phyloP scores from a whole-genome alignment of 768 basidiomycete genomes.

The Mycena filopes region DNA sequence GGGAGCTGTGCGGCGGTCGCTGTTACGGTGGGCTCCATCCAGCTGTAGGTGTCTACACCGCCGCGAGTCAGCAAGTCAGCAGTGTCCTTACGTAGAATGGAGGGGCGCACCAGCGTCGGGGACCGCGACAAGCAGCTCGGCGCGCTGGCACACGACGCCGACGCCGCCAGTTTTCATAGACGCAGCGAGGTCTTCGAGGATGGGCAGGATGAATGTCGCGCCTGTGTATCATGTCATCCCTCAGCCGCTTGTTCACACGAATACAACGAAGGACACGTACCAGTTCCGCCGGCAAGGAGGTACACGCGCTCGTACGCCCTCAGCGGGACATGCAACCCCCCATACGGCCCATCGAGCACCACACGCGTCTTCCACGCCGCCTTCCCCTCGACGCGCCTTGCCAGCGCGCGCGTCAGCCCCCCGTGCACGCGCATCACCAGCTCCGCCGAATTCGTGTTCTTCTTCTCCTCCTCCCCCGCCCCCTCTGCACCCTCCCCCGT shows the following conservation, averaged over 20 bases:
- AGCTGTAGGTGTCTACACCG: slow-evolving; percentile 31
- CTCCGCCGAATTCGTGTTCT: slow-evolving; percentile 31
- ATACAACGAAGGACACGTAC: slow-evolving; percentile 28
- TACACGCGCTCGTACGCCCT: slow-evolving; percentile 41
- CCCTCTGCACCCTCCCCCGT: slow-evolving; percentile 17
- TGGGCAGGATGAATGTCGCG: slow-evolving; percentile 40
- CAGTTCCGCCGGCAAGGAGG: slow-evolving; percentile 46
- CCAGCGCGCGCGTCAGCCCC: slow-evolving; percentile 41
- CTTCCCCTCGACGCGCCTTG: slow-evolving; percentile 22
- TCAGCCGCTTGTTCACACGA: no score
- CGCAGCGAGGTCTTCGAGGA: slow-evolving; percentile 39
- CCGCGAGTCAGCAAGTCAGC: neutral
- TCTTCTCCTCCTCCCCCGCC: no score
- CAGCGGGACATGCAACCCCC: slow-evolving; percentile 40
- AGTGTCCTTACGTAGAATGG: no score
- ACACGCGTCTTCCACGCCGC: slow-evolving; percentile 35
- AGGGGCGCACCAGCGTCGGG: slow-evolving; percentile 30
- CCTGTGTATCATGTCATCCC: slow-evolving; percentile 13
- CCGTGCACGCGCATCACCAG: slow-evolving; percentile 41
- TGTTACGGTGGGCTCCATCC: slow-evolving; percentile 33
- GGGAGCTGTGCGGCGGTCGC: slow-evolving; percentile 7
- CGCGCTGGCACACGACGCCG: slow-evolving; percentile 26
- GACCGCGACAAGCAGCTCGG: slow-evolving; percentile 40
- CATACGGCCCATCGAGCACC: slow-evolving; percentile 43
- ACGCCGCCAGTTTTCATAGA: slow-evolving; percentile 26